phyloP scores from a whole-genome alignment of 495 filamentous ascomycete species.

The Penicillium cosmopolitanum region DNA sequence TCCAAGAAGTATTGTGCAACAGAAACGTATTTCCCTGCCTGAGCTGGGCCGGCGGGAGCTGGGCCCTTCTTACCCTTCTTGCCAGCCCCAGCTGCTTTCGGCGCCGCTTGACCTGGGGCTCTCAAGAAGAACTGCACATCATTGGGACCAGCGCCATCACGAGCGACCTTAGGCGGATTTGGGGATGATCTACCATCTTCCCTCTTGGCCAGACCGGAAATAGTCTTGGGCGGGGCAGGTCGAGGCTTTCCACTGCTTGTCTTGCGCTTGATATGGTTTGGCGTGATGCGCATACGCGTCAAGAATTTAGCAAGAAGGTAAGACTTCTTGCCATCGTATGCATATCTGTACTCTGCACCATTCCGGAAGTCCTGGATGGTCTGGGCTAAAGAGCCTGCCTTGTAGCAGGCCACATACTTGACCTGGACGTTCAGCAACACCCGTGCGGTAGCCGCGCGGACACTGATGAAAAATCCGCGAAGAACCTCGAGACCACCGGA shows the following conservation, averaged over 20 bases:
- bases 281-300: slow-evolving; percentile 44
- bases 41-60: slow-evolving; percentile 34
- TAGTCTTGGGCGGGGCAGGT: slow-evolving; percentile 45
- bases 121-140: slow-evolving; percentile 53
- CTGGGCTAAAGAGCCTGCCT: slow-evolving; percentile 33
- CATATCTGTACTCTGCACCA: slow-evolving; percentile 14
- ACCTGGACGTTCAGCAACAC: slow-evolving; percentile 64
- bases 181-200: slow-evolving; percentile 37
- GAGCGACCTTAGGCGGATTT: slow-evolving; percentile 38
- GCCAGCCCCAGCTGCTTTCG: slow-evolving; percentile 26
- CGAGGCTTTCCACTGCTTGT: slow-evolving; percentile 37
- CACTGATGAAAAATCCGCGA: slow-evolving; percentile 70
- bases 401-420: slow-evolving; percentile 47
- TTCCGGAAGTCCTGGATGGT: slow-evolving; percentile 22
- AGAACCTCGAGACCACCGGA: slow-evolving; percentile 52
- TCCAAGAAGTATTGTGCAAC: slow-evolving; percentile 56
- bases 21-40: slow-evolving; percentile 47
- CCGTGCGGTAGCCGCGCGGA: slow-evolving; percentile 65
- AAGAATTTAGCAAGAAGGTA: slow-evolving; percentile 48
- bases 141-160: slow-evolving; percentile 43
- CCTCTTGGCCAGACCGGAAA: slow-evolving; percentile 48
- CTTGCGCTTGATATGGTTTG: slow-evolving; percentile 42
- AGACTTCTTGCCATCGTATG: slow-evolving; percentile 7
- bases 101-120: slow-evolving; percentile 19
- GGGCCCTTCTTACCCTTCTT: slow-evolving; percentile 39